phyloP scores from a whole-genome alignment of 176 grass and related monocot species.

The Paspalum vaginatum region DNA sequence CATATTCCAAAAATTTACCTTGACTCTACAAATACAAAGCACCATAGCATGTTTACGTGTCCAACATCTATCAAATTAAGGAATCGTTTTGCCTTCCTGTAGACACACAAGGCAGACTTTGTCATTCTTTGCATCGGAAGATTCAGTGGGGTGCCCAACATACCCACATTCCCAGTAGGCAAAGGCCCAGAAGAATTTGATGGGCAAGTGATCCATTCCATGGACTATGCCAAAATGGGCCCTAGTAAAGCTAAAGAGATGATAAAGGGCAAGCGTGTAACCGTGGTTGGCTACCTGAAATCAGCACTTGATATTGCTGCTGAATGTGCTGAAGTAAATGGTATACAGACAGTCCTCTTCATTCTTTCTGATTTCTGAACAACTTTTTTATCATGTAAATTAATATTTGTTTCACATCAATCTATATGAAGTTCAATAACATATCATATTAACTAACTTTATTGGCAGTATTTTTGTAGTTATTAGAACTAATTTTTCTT shows the following conservation, averaged over 20 bases:
- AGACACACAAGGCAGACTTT: conserved; percentile 11
- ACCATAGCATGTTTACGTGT: no score
- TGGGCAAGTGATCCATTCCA: conserved; percentile 50
- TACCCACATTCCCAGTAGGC: conserved; percentile 39
- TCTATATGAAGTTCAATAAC: no score
- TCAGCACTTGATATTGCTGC: conserved; percentile 57
- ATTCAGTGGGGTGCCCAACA: conserved; percentile 51
- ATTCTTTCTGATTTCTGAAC: not conserved
- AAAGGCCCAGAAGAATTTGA: conserved; percentile 54
- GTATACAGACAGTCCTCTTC: not conserved
- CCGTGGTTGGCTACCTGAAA: conserved; percentile 55
- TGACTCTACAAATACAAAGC: no score
- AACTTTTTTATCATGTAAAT: no score
- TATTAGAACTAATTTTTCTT: no score
- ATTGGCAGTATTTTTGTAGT: no score
- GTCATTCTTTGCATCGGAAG: conserved; percentile 52
- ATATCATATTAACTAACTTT: no score
- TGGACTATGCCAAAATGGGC: conserved; percentile 63
- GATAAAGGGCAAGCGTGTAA: conserved; percentile 52
- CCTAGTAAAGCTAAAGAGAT: conserved; percentile 40
- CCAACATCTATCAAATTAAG: no score
- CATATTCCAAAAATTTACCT: no score
- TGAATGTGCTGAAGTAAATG: conserved; percentile 55
- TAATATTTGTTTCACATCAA: no score
- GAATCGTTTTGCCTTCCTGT: not conserved